phyloP scores from a whole-genome alignment of 2,329 filamentous ascomycete genomes.

The Aspergillus neotritici region DNA sequence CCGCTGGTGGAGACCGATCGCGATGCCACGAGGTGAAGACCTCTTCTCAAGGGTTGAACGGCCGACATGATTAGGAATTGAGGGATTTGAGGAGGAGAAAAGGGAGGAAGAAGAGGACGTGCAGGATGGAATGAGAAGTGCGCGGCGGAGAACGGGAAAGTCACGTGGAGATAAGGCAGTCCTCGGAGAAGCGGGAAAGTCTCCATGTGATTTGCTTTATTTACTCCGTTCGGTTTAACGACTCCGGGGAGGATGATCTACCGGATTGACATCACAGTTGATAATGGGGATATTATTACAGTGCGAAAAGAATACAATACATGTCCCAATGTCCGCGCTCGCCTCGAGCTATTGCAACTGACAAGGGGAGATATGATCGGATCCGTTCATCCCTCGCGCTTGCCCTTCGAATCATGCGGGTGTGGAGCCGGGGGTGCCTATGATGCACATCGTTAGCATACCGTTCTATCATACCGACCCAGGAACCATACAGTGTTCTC shows the following conservation, averaged over 20 bases:
- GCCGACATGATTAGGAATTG: slow-evolving; percentile 22
- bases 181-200: too few relatives aligned
- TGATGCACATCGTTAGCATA: slow-evolving; percentile 7
- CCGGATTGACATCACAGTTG: too few relatives aligned
- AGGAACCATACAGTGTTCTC: slow-evolving; percentile 53
- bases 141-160: not conserved
- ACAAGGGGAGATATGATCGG: slow-evolving; percentile 25
- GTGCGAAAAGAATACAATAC: too few relatives aligned
- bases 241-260: too few relatives aligned
- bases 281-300: too few relatives aligned
- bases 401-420: slow-evolving; percentile 48
- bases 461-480: not conserved
- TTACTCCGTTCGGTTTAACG: too few relatives aligned
- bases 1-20: slow-evolving; percentile 21
- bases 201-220: too few relatives aligned
- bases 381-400: slow-evolving; percentile 56
- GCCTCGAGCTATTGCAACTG: too few relatives aligned
- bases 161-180: too few relatives aligned
- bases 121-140: slow-evolving; percentile 8
- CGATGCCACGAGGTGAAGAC: slow-evolving; percentile 25
- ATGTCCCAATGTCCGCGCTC: too few relatives aligned
- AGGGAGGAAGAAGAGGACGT: slow-evolving; percentile 11
- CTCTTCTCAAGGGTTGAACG: slow-evolving; percentile 25
- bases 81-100: slow-evolving; percentile 1
- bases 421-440: slow-evolving; percentile 51